Evolutionary conservation across 1,139 yeast genomes (phyloP), one percentile per base, ranked within the genome.

Genomic region (Yamadazyma sp.): DNA sequence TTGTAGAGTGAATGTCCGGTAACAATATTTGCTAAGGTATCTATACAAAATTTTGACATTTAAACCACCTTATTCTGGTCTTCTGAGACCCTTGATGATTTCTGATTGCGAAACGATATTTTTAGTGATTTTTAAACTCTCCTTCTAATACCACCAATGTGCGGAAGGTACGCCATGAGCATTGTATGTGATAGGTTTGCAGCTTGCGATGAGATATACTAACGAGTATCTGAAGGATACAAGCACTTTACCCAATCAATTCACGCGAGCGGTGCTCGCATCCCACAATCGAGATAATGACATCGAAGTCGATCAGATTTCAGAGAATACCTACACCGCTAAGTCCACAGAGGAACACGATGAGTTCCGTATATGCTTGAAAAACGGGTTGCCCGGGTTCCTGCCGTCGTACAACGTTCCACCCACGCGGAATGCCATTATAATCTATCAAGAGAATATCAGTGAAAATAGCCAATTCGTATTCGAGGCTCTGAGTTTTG

Each of bases 141-240:
- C 5, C 21, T 18, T 8, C 5, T 18, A 18, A 5, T 18, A 18
- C 7, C 5, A 18, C 8, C 5, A 26, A 70, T 70, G 76, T 70
- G 76, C 55, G 76, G 76, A 7, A 46, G 76, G n/a, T 70, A 61
- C 45, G 69, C 76, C 2, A 48, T 67, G 35, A 71, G 69, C 29
- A 54, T 67, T 14, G 75, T 68, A 64, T 35, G 73, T 66, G 40
- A n/a, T 40, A 48, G 47, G 47, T 52, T 58, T 35, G n/a, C 14
- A 38, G 38, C 8, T 3, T 12, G 9, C 14, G n/a, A 10, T 11
- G 13, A 28, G 9, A 3, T 11, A n/a, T 37, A 34, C 41, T 40
- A 34, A 38, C 38, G 12, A 25, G 5, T 34, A n/a, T n/a, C n/a
- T n/a, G n/a, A n/a, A 61, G 67, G 49, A 57, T 30, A 48, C 62